Conservation (phyloP, 2,329 filamentous ascomycete genomes). For the Ophiocordyceps sinensis region DNA sequence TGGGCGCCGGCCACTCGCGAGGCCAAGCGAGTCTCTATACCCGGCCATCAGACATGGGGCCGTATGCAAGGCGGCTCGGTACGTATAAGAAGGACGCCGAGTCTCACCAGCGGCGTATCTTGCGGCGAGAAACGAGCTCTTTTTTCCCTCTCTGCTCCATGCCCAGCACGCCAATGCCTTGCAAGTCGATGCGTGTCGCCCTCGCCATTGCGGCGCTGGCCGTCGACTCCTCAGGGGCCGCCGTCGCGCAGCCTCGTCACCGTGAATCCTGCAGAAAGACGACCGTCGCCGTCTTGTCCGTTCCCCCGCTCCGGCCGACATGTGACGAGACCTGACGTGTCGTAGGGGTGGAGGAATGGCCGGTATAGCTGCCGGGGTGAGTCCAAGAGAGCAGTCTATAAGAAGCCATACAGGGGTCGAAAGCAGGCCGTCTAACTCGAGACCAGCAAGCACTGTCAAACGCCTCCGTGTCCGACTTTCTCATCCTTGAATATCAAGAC, state of each 20-base stretch:
- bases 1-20: too few relatives aligned
- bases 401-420: too few relatives aligned
- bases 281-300: conserved; percentile 16
- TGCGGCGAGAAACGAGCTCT: background rate
- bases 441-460: conserved; percentile 41
- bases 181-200: background rate
- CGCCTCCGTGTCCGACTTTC: conserved; percentile 45
- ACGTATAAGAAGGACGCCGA: too few relatives aligned
- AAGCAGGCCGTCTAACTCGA: background rate
- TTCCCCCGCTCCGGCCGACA: too few relatives aligned
- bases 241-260: conserved; percentile 1
- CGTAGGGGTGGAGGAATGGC: conserved; percentile 41
- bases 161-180: background rate
- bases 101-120: background rate
- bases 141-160: too few relatives aligned
- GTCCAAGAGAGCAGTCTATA: too few relatives aligned
- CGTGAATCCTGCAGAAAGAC: conserved; percentile 12
- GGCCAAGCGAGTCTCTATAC: too few relatives aligned
- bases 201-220: conserved; percentile 1
- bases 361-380: conserved; percentile 43
- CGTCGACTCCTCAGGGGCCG: conserved; percentile 2
- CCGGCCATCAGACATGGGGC: too few relatives aligned
- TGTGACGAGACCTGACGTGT: background rate
- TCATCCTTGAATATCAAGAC: conserved; percentile 49
- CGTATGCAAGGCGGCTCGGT: too few relatives aligned